These are phyloP conservation scores for Cucurbita pepo DNA, from an alignment of 306 rosid species.

Conservation along the genomic window DNA sequence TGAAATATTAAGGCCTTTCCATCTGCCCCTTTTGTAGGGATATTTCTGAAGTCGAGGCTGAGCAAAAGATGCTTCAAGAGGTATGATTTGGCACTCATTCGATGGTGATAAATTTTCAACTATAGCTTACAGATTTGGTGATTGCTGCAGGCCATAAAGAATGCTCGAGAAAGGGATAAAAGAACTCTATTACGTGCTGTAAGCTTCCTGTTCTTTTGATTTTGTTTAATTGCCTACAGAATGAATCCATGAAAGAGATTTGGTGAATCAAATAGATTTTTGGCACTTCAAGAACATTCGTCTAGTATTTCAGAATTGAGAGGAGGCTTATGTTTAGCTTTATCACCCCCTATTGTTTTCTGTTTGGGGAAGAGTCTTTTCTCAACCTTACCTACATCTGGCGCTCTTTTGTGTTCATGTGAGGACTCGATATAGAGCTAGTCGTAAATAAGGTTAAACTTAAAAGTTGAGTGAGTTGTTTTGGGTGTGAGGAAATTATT, in stretches of 20 bases:
- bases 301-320: neutral
- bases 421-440: neutral
- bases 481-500: neutral
- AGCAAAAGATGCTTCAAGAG: conserved; percentile 78
- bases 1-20: neutral
- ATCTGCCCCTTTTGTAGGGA: conserved; percentile 28
- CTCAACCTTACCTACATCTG: neutral
- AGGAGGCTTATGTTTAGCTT: neutral
- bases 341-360: neutral
- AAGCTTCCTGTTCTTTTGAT: conserved; percentile 18
- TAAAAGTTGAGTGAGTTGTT: neutral
- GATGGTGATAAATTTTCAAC: neutral
- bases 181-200: conserved; percentile 68
- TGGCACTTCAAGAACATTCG: neutral
- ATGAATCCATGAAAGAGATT: neutral
- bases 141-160: conserved; percentile 52
- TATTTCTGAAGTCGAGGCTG: conserved; percentile 64
- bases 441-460: neutral
- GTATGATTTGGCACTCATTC: conserved; percentile 15
- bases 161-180: conserved; percentile 73
- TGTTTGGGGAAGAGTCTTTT: neutral
- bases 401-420: neutral
- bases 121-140: conserved; percentile 7
- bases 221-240: neutral
- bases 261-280: neutral